phyloP scores from a whole-genome alignment of 2,329 filamentous ascomycete species.

The Fusarium anguioides region DNA sequence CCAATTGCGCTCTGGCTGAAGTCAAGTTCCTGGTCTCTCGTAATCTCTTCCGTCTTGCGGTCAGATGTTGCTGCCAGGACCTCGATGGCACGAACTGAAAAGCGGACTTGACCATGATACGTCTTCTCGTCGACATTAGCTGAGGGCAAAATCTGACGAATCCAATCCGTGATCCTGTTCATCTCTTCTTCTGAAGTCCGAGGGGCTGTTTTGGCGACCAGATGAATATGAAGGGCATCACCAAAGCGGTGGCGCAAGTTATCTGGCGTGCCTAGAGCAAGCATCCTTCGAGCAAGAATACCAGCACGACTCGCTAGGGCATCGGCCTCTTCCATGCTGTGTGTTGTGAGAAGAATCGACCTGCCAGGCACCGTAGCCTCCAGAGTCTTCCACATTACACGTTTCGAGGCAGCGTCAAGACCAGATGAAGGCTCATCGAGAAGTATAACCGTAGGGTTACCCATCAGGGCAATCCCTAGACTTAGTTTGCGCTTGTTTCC shows the following conservation, averaged over 20 bases:
- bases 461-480: slow-evolving; percentile 90
- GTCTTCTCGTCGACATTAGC: slow-evolving; percentile 78
- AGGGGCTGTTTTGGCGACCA: slow-evolving; percentile 80
- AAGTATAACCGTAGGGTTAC: slow-evolving; percentile 86
- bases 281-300: slow-evolving; percentile 87
- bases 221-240: slow-evolving; percentile 81
- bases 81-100: slow-evolving; percentile 72
- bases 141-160: slow-evolving; percentile 67
- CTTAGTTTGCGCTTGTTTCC: slow-evolving; percentile 95
- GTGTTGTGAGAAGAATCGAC: slow-evolving; percentile 89
- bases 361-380: slow-evolving; percentile 78
- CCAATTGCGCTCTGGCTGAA: slow-evolving; percentile 68
- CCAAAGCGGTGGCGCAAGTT: slow-evolving; percentile 80
- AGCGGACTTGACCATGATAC: slow-evolving; percentile 89
- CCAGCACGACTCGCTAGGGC: slow-evolving; percentile 85
- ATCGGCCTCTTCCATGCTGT: slow-evolving; percentile 96
- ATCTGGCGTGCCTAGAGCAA: slow-evolving; percentile 82
- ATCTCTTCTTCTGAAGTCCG: slow-evolving; percentile 78
- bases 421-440: slow-evolving; percentile 91
- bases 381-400: slow-evolving; percentile 92
- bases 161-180: slow-evolving; percentile 72
- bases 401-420: slow-evolving; percentile 90
- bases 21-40: slow-evolving; percentile 32
- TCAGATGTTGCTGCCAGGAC: slow-evolving; percentile 47
- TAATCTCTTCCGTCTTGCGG: slow-evolving; percentile 39